These are phyloP conservation scores for Echites panduratus DNA, from an alignment of 257 asterid species.

Conservation along the genomic window DNA sequence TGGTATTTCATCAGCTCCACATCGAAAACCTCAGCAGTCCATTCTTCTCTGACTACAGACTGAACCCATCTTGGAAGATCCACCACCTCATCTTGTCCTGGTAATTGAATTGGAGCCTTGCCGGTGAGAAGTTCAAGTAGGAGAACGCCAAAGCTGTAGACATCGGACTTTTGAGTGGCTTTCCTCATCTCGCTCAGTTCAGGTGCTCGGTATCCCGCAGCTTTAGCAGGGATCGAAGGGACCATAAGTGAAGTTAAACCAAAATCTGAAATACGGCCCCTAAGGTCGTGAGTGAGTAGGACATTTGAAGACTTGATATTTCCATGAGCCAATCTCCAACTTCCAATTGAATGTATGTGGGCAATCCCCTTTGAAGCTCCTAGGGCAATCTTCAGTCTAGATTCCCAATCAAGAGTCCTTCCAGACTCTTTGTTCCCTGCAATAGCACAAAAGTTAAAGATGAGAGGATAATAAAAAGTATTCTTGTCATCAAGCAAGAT, in stretches of 20 bases:
- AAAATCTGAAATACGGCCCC: conserved; percentile 45
- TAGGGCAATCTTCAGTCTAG: conserved; percentile 48
- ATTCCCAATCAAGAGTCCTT: conserved; percentile 50
- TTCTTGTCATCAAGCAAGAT: not conserved
- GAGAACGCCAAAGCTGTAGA: conserved; percentile 64
- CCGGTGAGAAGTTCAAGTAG: conserved; percentile 71
- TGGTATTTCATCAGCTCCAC: conserved; percentile 36
- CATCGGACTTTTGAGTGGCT: conserved; percentile 52
- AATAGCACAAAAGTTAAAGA: conserved; percentile 11
- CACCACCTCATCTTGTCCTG: conserved; percentile 44
- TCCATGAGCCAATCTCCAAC: conserved; percentile 46
- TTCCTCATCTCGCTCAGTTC: conserved; percentile 39
- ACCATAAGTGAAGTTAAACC: conserved; percentile 50
- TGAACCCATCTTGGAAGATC: conserved; percentile 72
- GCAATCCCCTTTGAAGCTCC: conserved; percentile 74
- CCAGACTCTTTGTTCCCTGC: conserved; percentile 49
- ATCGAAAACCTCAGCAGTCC: conserved; percentile 81
- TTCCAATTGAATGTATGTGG: conserved; percentile 43
- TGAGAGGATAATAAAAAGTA: not conserved
- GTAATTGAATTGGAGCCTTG: conserved; percentile 43
- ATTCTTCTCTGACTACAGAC: conserved; percentile 65
- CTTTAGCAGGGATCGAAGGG: conserved; percentile 34
- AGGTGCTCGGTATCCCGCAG: conserved; percentile 61
- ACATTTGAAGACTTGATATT: conserved; percentile 67
- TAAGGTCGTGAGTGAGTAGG: conserved; percentile 35